These are phyloP conservation scores for Cercis canadensis DNA, from an alignment of 306 rosid species.

Conservation along the genomic window DNA sequence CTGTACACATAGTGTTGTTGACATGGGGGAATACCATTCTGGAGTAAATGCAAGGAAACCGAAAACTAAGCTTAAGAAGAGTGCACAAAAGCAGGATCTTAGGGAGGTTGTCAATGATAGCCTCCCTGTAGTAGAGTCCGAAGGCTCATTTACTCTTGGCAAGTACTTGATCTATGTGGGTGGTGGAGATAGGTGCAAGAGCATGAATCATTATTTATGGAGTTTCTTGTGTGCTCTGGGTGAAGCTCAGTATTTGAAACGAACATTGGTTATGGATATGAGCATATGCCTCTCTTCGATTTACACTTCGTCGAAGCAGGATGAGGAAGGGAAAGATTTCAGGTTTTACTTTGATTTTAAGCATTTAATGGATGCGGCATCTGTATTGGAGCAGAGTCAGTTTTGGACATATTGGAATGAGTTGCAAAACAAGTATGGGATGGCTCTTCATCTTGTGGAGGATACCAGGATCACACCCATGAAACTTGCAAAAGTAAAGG, in stretches of 20 bases:
- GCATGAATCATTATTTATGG: slow-evolving; percentile 97
- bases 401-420: slow-evolving; percentile 90
- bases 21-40: slow-evolving; percentile 87
- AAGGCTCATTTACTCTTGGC: slow-evolving; percentile 69
- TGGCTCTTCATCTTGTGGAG: slow-evolving; percentile 85
- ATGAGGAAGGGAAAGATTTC: slow-evolving; percentile 97
- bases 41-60: slow-evolving; percentile 90
- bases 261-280: slow-evolving; percentile 96
- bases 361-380: slow-evolving; percentile 88
- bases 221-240: slow-evolving; percentile 98
- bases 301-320: slow-evolving; percentile 71
- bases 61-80: slow-evolving; percentile 72
- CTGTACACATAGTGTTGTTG: slow-evolving; percentile 65
- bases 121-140: slow-evolving; percentile 88
- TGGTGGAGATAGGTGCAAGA: slow-evolving; percentile 94
- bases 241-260: slow-evolving; percentile 95
- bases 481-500: slow-evolving; percentile 74
- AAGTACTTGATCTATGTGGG: slow-evolving; percentile 81
- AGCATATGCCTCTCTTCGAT: slow-evolving; percentile 87
- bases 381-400: slow-evolving; percentile 87
- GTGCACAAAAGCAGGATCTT: slow-evolving; percentile 52
- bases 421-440: slow-evolving; percentile 76
- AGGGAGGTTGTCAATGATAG: slow-evolving; percentile 88
- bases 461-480: slow-evolving; percentile 82
- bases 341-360: slow-evolving; percentile 96